phyloP scores from a whole-genome alignment of 2,329 filamentous ascomycete genomes.

The Sporothrix mexicana region DNA sequence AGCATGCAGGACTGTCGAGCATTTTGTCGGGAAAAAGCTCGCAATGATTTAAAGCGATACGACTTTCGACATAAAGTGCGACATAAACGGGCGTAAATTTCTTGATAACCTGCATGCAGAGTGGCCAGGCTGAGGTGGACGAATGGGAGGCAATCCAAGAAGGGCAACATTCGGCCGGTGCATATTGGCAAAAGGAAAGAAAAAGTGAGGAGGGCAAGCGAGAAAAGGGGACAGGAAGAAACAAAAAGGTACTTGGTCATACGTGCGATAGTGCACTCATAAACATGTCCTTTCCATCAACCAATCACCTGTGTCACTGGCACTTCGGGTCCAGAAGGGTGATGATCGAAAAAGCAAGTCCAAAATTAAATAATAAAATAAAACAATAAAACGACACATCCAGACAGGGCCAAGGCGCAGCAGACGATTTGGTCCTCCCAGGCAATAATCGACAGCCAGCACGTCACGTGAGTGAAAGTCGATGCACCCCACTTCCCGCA shows the following conservation, averaged over 20 bases:
- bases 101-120: background rate
- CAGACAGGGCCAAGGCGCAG: no score
- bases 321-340: background rate
- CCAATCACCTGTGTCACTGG: conserved; percentile 14
- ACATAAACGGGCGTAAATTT: background rate
- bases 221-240: no score
- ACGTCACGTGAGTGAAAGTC: conserved; percentile 34
- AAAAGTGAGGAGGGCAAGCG: no score
- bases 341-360: background rate
- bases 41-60: background rate
- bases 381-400: conserved; percentile 5
- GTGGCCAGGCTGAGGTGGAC: background rate
- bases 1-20: no score
- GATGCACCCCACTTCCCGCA: conserved; percentile 37
- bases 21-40: background rate
- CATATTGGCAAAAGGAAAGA: conserved; percentile 17
- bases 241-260: background rate
- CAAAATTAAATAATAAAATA: background rate
- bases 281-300: background rate
- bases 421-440: background rate
- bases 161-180: background rate
- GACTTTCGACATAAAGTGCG: background rate
- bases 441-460: conserved; percentile 28
- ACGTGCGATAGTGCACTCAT: background rate
- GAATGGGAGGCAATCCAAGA: background rate